Evolutionary conservation across 768 basidiomycete genomes (phyloP).

Genomic region (Collybiopsis luxurians): DNA sequence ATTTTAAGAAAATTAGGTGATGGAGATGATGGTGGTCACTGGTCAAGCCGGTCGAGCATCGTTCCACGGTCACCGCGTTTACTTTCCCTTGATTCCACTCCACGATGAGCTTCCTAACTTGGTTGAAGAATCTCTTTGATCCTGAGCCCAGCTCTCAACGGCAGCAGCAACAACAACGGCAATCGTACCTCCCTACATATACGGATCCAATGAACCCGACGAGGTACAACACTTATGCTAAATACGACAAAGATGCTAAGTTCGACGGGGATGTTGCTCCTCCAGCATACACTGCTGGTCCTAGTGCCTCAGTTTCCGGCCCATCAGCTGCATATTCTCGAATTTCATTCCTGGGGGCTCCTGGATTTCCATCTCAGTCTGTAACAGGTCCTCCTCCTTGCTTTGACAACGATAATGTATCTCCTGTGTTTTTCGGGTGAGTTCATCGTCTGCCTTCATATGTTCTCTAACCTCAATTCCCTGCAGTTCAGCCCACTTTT

Average conservation of each 20-base stretch:
- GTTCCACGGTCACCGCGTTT: too few relatives aligned
- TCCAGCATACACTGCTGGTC: background rate
- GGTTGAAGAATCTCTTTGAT: background rate
- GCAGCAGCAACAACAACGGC: background rate
- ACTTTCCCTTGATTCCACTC: background rate
- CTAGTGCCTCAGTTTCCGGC: too few relatives aligned
- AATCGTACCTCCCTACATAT: too few relatives aligned
- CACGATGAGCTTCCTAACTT: background rate
- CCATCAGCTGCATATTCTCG: background rate
- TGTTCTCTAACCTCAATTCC: background rate
- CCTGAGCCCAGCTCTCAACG: background rate
- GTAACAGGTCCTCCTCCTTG: background rate
- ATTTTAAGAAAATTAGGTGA: too few relatives aligned
- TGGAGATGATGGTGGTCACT: too few relatives aligned
- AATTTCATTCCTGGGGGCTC: background rate
- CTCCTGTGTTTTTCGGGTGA: slow-evolving; percentile 1
- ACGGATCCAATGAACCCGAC: too few relatives aligned
- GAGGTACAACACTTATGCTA: too few relatives aligned
- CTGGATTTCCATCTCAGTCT: background rate
- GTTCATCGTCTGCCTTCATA: background rate
- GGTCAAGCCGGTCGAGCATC: too few relatives aligned
- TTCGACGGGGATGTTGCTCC: background rate
- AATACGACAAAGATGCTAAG: too few relatives aligned
- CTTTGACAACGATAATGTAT: background rate
- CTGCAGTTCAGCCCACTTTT: background rate